Evolutionary conservation across 805 yeast genomes (phyloP).

Genomic region (Lipomyces chichibuensis): DNA sequence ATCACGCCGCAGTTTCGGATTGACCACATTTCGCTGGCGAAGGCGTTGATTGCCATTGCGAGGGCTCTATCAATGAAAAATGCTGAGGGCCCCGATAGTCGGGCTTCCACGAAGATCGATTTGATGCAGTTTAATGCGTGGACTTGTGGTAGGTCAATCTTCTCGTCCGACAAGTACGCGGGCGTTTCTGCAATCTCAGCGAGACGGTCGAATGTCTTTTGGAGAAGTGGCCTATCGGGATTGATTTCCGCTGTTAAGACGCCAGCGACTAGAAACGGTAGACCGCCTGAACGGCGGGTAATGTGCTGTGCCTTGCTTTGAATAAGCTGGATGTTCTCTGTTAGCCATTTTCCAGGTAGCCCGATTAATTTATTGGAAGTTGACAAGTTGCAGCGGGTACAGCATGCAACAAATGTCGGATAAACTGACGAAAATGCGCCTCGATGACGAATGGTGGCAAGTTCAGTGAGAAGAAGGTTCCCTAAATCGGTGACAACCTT

Average conservation of each 20-base stretch:
- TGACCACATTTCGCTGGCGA: constrained; percentile 76
- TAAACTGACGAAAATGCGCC: constrained; percentile 91
- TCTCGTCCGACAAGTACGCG: constrained; percentile 53
- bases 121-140: constrained; percentile 88
- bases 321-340: constrained; percentile 56
- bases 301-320: constrained; percentile 66
- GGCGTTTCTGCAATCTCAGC: constrained; percentile 59
- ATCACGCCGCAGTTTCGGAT: constrained; percentile 89
- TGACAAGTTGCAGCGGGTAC: constrained; percentile 55
- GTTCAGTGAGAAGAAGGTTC: constrained; percentile 61
- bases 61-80: constrained; percentile 61
- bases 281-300: constrained; percentile 89
- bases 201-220: constrained; percentile 56
- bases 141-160: constrained; percentile 83
- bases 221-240: constrained; percentile 48
- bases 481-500: constrained; percentile 50
- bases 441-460: constrained; percentile 77
- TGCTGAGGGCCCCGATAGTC: constrained; percentile 58
- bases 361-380: constrained; percentile 41
- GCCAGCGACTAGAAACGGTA: constrained; percentile 79
- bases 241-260: constrained; percentile 59
- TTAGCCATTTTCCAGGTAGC: constrained; percentile 62
- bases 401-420: constrained; percentile 73
- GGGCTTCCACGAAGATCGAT: constrained; percentile 71
- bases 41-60: constrained; percentile 61